Evolutionary conservation across 352 stramenopile genomes (phyloP).

Genomic region (Globisporangium mamillatum): DNA sequence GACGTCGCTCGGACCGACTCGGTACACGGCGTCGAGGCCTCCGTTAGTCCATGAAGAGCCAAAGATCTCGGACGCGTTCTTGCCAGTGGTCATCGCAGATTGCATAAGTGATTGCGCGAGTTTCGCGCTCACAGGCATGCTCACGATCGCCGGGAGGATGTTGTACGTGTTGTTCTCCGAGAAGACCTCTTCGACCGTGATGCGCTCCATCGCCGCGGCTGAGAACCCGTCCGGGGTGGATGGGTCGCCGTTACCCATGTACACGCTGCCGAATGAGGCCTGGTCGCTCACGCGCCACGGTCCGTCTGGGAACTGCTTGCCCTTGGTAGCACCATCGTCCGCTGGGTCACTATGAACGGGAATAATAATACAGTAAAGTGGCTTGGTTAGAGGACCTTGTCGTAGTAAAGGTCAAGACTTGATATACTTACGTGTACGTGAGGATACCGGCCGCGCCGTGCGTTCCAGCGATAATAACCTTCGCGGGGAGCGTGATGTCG

Average conservation of each 20-base stretch:
- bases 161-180: conserved; percentile 83
- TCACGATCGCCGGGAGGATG: conserved; percentile 66
- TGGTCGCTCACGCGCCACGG: conserved; percentile 58
- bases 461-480: conserved; percentile 62
- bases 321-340: conserved; percentile 50
- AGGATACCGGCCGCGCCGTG: conserved; percentile 60
- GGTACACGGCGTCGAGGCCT: conserved; percentile 32
- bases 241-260: conserved; percentile 85
- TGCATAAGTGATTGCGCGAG: conserved; percentile 53
- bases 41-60: conserved; percentile 26
- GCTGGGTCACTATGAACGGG: conserved; percentile 46
- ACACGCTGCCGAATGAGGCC: conserved; percentile 67
- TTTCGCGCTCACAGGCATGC: conserved; percentile 64
- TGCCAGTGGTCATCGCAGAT: conserved; percentile 14
- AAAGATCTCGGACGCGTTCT: conserved; percentile 50
- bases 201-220: conserved; percentile 46
- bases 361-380: neutral
- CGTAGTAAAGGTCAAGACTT: neutral
- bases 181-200: conserved; percentile 76
- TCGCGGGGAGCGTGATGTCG: conserved; percentile 64
- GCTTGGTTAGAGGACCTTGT: neutral
- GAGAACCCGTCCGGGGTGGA: conserved; percentile 76
- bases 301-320: conserved; percentile 58
- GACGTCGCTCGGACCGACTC: conserved; percentile 26
- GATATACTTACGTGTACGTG: conserved; percentile 69